These are phyloP conservation scores for Fusarium begoniae DNA, from an alignment of 2,329 filamentous ascomycete genomes.

Conservation along the genomic window DNA sequence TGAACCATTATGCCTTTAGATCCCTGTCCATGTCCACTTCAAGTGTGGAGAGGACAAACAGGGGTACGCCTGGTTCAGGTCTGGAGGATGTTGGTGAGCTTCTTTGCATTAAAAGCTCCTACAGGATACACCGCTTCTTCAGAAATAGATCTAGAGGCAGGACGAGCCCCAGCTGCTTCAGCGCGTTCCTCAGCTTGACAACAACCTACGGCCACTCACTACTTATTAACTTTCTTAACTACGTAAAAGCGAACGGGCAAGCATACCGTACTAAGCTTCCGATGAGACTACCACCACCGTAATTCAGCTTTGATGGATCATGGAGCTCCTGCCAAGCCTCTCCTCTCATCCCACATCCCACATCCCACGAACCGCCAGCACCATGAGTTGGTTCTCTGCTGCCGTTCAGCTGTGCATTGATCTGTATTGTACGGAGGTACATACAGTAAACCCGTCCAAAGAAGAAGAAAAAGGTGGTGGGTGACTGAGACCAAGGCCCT, in stretches of 20 bases:
- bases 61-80: constrained; percentile 3
- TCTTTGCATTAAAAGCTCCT: constrained; percentile 5
- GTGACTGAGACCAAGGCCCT: constrained; percentile 21
- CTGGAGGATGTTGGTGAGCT: constrained; percentile 3
- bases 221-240: background rate
- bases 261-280: background rate
- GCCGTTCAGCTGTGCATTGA: background rate
- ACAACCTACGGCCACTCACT: background rate
- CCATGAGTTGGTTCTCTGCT: background rate
- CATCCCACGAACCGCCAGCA: background rate
- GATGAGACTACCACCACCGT: background rate
- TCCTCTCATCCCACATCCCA: background rate
- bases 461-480: constrained; percentile 11
- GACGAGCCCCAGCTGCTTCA: constrained; percentile 5
- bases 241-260: background rate
- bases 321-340: background rate
- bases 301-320: background rate
- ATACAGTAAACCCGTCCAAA: background rate
- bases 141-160: background rate
- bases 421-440: background rate
- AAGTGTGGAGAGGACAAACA: constrained; percentile 27
- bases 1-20: background rate
- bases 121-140: constrained; percentile 34
- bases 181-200: background rate
- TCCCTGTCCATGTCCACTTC: constrained; percentile 5